These are phyloP conservation scores for Arthrobotrys entomopaga DNA, from an alignment of 2,329 filamentous ascomycete species.

Conservation along the genomic window DNA sequence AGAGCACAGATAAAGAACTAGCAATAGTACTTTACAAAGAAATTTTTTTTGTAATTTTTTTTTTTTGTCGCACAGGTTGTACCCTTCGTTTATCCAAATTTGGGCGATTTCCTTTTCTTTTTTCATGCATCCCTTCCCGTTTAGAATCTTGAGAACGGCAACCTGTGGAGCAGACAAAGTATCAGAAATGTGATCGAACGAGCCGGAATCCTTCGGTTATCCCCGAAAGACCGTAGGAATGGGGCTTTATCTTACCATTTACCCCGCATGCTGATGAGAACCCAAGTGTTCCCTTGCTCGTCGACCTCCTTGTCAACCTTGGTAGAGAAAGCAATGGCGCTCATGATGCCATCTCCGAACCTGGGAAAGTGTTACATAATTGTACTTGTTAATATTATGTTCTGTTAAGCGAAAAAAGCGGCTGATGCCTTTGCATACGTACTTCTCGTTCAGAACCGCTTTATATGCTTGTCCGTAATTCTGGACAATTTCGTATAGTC, in stretches of 20 bases:
- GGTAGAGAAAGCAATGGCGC: conserved; percentile 86
- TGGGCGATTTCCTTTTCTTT: not conserved
- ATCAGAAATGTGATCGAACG: conserved; percentile 22
- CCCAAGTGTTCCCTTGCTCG: conserved; percentile 81
- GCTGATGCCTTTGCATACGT: conserved; percentile 13
- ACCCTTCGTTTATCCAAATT: not conserved
- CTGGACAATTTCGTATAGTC: conserved; percentile 92
- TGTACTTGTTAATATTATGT: conserved; percentile 11
- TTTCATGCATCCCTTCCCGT: not conserved
- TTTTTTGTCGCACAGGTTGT: not conserved
- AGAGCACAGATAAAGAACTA: conserved; percentile 9
- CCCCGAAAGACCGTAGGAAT: conserved; percentile 44
- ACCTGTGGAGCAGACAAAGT: conserved; percentile 29
- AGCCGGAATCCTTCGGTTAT: conserved; percentile 28
- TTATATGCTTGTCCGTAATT: conserved; percentile 98
- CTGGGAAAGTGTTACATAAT: conserved; percentile 50
- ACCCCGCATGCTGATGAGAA: conserved; percentile 81
- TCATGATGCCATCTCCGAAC: conserved; percentile 89
- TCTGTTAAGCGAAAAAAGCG: conserved; percentile 8
- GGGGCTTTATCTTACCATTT: conserved; percentile 74
- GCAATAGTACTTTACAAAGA: conserved; percentile 3
- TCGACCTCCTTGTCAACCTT: conserved; percentile 95
- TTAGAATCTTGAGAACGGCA: conserved; percentile 56
- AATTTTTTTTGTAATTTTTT: not conserved
- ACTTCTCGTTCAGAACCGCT: conserved; percentile 94